A percentile compares a stretch with the other conserved stretches of the same genome.
Evolutionary conservation across 2,329 filamentous ascomycete species (phyloP).

Genomic region (Clarireedia hainanense): DNA sequence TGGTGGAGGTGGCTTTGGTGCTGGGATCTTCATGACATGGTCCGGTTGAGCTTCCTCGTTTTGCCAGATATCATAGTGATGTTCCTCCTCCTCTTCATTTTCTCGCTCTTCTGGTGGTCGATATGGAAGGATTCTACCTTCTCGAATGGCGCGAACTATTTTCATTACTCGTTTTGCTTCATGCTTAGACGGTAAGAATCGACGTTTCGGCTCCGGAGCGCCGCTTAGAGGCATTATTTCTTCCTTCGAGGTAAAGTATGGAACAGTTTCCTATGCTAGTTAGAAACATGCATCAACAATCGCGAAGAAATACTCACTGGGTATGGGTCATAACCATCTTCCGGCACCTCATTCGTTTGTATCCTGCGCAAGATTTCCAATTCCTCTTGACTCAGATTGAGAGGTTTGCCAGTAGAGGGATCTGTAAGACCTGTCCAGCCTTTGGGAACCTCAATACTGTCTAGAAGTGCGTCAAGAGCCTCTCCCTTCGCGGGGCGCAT

Average conservation of each 20-base stretch:
- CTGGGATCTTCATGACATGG: conserved; percentile 89
- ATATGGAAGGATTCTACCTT: conserved; percentile 89
- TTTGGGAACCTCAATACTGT: conserved; percentile 94
- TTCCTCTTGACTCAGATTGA: conserved; percentile 82
- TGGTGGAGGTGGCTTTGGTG: conserved; percentile 86
- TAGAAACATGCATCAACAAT: conserved; percentile 16
- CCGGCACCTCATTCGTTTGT: conserved; percentile 79
- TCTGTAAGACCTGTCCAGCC: conserved; percentile 97
- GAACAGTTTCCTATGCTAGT: conserved; percentile 62
- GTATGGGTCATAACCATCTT: conserved; percentile 88
- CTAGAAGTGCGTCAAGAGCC: conserved; percentile 84
- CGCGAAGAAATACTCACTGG: conserved; percentile 45
- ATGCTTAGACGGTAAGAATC: conserved; percentile 94
- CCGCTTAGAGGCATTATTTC: conserved; percentile 94
- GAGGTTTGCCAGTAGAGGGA: conserved; percentile 83
- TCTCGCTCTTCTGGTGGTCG: conserved; percentile 64
- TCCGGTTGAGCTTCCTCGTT: conserved; percentile 77
- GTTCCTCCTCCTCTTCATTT: conserved; percentile 63
- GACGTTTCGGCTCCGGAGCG: conserved; percentile 89
- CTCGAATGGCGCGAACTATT: conserved; percentile 88
- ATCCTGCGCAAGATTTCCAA: conserved; percentile 81
- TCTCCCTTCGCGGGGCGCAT: conserved; percentile 92
- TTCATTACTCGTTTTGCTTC: conserved; percentile 96
- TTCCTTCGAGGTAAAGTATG: conserved; percentile 85
- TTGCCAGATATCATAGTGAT: conserved; percentile 82